Base-by-base conservation (phyloP, 305 asterid species). In the Lippia alba region DNA sequence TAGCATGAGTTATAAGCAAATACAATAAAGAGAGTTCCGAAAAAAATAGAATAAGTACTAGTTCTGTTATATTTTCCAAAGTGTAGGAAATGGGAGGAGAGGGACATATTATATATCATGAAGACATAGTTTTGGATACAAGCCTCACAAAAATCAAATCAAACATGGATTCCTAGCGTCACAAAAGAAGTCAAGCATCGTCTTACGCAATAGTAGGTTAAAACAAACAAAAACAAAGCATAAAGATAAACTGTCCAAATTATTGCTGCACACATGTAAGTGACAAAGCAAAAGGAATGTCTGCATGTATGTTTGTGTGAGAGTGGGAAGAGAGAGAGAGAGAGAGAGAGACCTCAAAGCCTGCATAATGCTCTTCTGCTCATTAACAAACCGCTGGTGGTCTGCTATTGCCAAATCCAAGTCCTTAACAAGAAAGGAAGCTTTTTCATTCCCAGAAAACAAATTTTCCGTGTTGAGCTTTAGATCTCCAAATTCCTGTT, bases 351-450 rank as follows among this genome's bases (percentile, higher is more conserved):
- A 91, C 97, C 97, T 87, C 56, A 91, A 82, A 66, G 92, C 85
- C 82, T 84, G 94, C 92, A 89, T 85, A 70, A 91, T 84, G 85
- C 90, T 83, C 74, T 84, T 86, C 78, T 87, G 97, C 82, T 89
- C 95, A 74, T 70, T 77, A 74, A 83, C 74, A 64, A 83, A 61
- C 57, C 71, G 71, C 70, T 84, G 96, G 75, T 78, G 85, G 69
- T 86, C 87, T 71, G 85, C 79, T 58, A 91, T 74, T 30, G 88
- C 71, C 65, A 73, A 61, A 74, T 89, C 96, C 75, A 86, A 70
- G 57, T 84, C 97, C 65, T 82, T 80, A 66, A 79, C 78, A 66
- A 80, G 85, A 69, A 71, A 74, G 49, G 95, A 86, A 79, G 85
- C 86, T 77, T 86, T 36, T 36, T 8, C 41, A 36, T 36, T 85